Base-by-base conservation (phyloP, 352 stramenopile genomes). In the Globisporangium cylindrosporum region DNA sequence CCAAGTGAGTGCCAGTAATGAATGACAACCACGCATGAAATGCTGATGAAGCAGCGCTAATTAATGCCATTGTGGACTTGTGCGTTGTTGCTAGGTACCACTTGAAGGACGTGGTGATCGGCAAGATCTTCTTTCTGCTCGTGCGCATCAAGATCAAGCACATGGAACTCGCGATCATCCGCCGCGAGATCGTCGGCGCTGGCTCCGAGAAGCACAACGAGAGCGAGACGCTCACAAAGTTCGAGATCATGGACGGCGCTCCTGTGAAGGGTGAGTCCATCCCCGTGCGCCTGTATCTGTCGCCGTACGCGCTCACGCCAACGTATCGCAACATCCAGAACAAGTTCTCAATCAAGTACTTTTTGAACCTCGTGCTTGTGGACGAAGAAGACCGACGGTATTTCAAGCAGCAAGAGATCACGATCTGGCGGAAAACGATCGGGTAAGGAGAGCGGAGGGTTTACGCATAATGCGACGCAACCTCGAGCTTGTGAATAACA, bases 331-430 rank as follows among this genome's bases (percentile, higher is more conserved):
- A 89, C 64, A 77, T 98, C 20, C 88, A 94, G 62, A 97, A 95
- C 84, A 88, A 92, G 46, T 98, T 98, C 73, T 95, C 86, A 7
- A 91, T 98, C 51, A 92, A 94, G 73, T 99, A 99, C 74, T 99
- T 98, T 83, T 76, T 99, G 24, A 99, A 99, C 81, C 85, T 99
- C 46, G 97, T 99, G 49, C 79, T 99, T 62, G 96, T 99, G 6
- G 98, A 99, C 80, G 95, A 99, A 79, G 97, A 99, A 75, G 97
- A 99, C 80, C 89, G 98, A n/a, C 89, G 97, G 36, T 99, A 99
- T 77, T 99, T 99, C 72, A 99, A 99, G 75, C 97, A 99, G 76
- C 97, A 99, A 78, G 97, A 99, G 80, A 98, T 99, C 71, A 97
- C 89, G 59, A 75, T 99, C 25, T 99, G 96, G 95, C 89, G 96